Percentiles rank a stretch among this genome's conserved stretches.
These are phyloP conservation scores for Lactarius sanguifluus DNA, from an alignment of 768 basidiomycete genomes.

Conservation along the genomic window DNA sequence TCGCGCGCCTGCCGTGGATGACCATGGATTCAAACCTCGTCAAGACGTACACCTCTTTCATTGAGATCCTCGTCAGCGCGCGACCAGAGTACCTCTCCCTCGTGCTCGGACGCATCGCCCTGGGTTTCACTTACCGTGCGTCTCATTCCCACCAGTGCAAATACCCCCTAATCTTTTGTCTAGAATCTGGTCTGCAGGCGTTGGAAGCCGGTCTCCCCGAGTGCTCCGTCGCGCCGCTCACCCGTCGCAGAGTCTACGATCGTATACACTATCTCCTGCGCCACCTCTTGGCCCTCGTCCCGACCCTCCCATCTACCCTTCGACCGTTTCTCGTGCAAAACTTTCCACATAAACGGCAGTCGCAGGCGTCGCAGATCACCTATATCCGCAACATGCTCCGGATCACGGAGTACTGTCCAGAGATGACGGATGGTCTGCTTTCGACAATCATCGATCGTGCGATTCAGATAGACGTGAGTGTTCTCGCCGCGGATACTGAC, in stretches of 20 bases:
- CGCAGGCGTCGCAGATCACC: constrained; percentile 72
- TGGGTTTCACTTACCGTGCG: constrained; percentile 85
- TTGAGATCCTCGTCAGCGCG: constrained; percentile 89
- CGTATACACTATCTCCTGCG: constrained; percentile 83
- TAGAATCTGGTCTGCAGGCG: constrained; percentile 73
- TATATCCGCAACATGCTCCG: constrained; percentile 89
- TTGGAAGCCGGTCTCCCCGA: constrained; percentile 59
- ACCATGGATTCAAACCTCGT: constrained; percentile 85
- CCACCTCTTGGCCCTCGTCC: constrained; percentile 85
- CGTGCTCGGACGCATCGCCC: constrained; percentile 77
- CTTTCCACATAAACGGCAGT: constrained; percentile 94
- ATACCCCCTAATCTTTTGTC: neutral
- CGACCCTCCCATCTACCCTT: constrained; percentile 85
- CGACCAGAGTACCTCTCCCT: constrained; percentile 87
- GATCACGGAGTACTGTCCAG: constrained; percentile 84
- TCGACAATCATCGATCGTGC: constrained; percentile 90
- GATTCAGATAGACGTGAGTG: constrained; percentile 84
- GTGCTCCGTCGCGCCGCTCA: constrained; percentile 66
- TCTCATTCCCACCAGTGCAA: constrained; percentile 34
- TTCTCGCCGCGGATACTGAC: neutral
- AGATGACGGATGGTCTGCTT: constrained; percentile 79
- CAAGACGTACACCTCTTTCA: constrained; percentile 83
- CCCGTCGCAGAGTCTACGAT: constrained; percentile 80
- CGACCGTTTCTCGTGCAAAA: constrained; percentile 79
- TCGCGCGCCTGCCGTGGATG: constrained; percentile 89